Base-by-base conservation (phyloP, 2,329 filamentous ascomycete species). In the Chrysosporium keratinophilum region DNA sequence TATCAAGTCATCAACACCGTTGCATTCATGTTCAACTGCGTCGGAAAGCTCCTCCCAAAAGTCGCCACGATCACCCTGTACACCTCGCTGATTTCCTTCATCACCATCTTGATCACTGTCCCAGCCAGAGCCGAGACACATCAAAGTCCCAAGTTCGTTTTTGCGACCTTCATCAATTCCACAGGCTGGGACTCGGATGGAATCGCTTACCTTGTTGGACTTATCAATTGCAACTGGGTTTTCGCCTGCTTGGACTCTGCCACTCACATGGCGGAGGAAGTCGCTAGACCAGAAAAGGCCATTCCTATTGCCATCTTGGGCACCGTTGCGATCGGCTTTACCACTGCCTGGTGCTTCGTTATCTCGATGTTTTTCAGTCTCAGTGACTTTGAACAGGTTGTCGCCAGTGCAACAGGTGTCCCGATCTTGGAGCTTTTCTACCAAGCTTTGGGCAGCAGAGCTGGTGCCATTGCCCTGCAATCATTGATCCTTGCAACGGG, bases 191-290 rank as follows among this genome's bases (percentile, higher is more conserved):
- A 60, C 9, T 63, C 69, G 43, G 67, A 69, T 55, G 74, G 74
- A 19, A 72, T 78, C 43, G 74, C 74, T 17, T 78, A 77, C 63
- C 72, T 78, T 43, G 72, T 76, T 49, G 76, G 76, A 31, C 66
- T 78, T 5, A 72, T 78, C 54, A 76, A 75, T 58, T 71, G 72
- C 15, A 76, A 77, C 59, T 77, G 72, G 71, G 67, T 71, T 37
- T 77, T 76, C 56, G 72, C 73, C 14, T 76, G 74, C 50, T 68
- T 78, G 12, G 75, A 78, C 61, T 71, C 69, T 37, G 74, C 74
- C 7, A 74, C 74, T 3, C 74, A 78, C 60, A 66, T 78, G 41
- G 74, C 76, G 0, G 76, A 78, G 57, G 76, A 78, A 61, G 72
- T 77, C 31, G 67, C 68, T 20, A 63, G 63, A 0, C 75, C 76